Evolutionary conservation across 2,329 filamentous ascomycete species (phyloP).

Genomic region (Epichloe brachyelytri): DNA sequence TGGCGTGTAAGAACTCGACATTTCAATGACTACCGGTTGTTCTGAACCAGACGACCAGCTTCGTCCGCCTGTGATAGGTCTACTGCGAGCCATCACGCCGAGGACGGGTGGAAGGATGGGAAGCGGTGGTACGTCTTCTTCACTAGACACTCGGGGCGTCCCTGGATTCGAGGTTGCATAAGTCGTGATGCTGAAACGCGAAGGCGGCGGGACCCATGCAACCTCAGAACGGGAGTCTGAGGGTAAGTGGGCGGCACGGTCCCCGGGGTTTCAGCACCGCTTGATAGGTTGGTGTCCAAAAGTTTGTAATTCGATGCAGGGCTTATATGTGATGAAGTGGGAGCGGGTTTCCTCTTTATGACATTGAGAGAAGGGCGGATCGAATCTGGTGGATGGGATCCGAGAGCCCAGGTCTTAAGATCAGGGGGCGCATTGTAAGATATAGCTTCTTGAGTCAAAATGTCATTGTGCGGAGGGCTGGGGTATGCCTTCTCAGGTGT

Average conservation of each 20-base stretch:
- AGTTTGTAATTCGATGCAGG: conserved; percentile 1
- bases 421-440: conserved; percentile 3
- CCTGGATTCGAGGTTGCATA: conserved; percentile 36
- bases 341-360: conserved; percentile 33
- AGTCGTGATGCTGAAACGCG: conserved; percentile 52
- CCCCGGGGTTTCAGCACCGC: conserved; percentile 11
- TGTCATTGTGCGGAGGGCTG: conserved; percentile 21
- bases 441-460: conserved; percentile 11
- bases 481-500: conserved; percentile 16
- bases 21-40: conserved; percentile 18
- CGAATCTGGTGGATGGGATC: conserved; percentile 11
- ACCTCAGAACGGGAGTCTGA: conserved; percentile 12
- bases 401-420: conserved; percentile 7
- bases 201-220: conserved; percentile 38
- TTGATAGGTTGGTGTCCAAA: conserved; percentile 5
- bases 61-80: conserved; percentile 16
- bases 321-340: conserved; percentile 10
- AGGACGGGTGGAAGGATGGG: conserved; percentile 12
- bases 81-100: conserved; percentile 20
- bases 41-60: conserved; percentile 9
- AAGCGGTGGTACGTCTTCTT: conserved; percentile 14
- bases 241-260: conserved; percentile 7
- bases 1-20: conserved; percentile 9
- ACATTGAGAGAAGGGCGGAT: conserved; percentile 20
- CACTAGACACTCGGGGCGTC: conserved; percentile 14